Conservation (phyloP, 176 grass and related monocot species). For the Bromus sterilis region DNA sequence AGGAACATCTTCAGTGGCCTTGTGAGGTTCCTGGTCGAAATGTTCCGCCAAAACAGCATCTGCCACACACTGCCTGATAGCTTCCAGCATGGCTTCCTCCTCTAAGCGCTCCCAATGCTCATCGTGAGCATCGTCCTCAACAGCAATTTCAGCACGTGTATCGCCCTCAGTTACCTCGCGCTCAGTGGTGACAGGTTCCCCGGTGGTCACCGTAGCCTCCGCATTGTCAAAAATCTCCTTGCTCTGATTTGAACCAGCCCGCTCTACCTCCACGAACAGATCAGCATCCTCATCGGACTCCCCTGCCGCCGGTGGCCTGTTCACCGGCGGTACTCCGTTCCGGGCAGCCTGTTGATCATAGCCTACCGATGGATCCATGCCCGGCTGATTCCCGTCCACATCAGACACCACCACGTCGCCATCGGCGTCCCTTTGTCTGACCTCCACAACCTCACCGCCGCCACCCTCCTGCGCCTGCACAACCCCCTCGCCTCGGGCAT, state of each 20-base stretch:
- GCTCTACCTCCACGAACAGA: slow-evolving; percentile 1
- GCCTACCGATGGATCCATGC: background rate
- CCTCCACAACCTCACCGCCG: background rate
- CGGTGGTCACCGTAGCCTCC: background rate
- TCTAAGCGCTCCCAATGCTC: background rate
- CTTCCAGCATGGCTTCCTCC: slow-evolving; percentile 15
- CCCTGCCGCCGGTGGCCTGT: background rate
- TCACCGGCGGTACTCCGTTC: background rate
- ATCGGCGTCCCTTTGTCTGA: background rate
- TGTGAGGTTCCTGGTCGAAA: background rate
- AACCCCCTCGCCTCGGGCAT: background rate
- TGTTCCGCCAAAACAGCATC: slow-evolving; percentile 21
- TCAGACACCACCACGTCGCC: background rate
- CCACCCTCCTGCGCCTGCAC: background rate
- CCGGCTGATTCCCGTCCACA: background rate
- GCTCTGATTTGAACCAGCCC: background rate
- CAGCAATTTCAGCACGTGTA: background rate
- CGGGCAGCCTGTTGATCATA: background rate
- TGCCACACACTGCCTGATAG: slow-evolving; percentile 19
- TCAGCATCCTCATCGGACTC: slow-evolving; percentile 3
- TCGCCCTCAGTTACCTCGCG: background rate
- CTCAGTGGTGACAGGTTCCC: background rate
- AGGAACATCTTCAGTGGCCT: background rate
- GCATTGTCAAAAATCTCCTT: background rate
- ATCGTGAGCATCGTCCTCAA: background rate